Percentiles rank a stretch among this genome's conserved stretches.
Conservation (phyloP, 2,329 filamentous ascomycete species). For the Ambrosiella beaveri region DNA sequence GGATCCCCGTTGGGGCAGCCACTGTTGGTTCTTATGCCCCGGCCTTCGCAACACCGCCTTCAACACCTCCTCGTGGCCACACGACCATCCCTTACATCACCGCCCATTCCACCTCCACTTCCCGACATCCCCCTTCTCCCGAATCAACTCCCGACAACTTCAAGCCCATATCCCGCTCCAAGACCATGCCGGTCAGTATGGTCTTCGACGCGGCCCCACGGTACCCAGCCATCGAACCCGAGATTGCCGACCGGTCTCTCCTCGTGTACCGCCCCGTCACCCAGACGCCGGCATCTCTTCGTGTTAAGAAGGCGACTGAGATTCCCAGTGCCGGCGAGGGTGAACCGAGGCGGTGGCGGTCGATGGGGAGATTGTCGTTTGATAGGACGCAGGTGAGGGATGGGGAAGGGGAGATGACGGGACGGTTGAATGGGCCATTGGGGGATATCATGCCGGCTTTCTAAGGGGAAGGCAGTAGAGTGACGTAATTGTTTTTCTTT, state of each 20-base stretch:
- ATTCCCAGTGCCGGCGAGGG: neutral
- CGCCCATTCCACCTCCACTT: neutral
- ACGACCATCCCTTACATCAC: neutral
- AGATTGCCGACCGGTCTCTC: conserved; percentile 2
- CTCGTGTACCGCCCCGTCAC: conserved; percentile 5
- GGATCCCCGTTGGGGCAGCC: neutral
- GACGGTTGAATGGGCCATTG: conserved; percentile 8
- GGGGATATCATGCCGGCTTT: conserved; percentile 11
- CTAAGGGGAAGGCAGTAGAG: neutral
- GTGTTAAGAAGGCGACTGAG: neutral
- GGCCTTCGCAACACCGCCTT: neutral
- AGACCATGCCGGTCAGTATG: neutral
- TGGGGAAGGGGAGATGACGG: neutral
- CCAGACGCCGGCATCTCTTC: neutral
- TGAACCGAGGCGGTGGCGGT: neutral
- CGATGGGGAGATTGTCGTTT: conserved; percentile 1
- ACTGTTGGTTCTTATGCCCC: neutral
- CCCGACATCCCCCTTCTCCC: neutral
- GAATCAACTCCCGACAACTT: neutral
- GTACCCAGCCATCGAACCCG: conserved; percentile 3
- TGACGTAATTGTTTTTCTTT: neutral
- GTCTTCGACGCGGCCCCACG: neutral
- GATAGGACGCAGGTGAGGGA: neutral
- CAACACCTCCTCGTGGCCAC: neutral
- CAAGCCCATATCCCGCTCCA: neutral